These are phyloP conservation scores for Barnettozyma sp. DNA, from an alignment of 805 yeast species.

Conservation along the genomic window DNA sequence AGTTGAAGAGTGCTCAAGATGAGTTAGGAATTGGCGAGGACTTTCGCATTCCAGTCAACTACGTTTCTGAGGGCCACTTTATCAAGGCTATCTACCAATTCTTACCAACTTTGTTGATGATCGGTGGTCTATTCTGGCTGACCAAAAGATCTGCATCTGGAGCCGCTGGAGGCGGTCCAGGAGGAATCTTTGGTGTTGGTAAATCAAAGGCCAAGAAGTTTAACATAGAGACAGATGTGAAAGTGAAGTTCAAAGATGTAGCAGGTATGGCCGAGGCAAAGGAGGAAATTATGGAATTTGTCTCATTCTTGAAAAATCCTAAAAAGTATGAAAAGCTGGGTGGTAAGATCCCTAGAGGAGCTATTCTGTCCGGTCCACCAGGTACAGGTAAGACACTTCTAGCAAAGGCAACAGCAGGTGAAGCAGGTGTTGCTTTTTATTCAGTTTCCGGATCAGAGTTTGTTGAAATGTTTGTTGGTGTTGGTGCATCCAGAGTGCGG, in stretches of 20 bases:
- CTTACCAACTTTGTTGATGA: conserved; percentile 80
- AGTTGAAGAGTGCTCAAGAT: conserved; percentile 68
- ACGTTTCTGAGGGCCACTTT: conserved; percentile 63
- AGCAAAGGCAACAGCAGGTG: conserved; percentile 99
- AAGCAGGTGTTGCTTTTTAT: conserved; percentile 95
- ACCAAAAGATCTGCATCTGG: conserved; percentile 52
- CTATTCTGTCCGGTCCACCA: conserved; percentile 95
- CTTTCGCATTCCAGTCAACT: conserved; percentile 75
- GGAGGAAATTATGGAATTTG: conserved; percentile 97
- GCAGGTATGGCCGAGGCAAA: conserved; percentile 98
- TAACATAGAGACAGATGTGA: conserved; percentile 87
- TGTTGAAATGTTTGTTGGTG: conserved; percentile 98
- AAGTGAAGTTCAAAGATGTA: conserved; percentile 85
- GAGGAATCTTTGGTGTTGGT: conserved; percentile 85
- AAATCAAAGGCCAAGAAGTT: conserved; percentile 86
- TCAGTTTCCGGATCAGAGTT: conserved; percentile 97
- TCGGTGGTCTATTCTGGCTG: conserved; percentile 84
- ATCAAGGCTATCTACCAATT: conserved; percentile 61
- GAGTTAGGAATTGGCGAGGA: conserved; percentile 53
- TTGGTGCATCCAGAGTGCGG: conserved; percentile 96
- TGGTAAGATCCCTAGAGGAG: conserved; percentile 97
- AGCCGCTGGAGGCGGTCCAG: conserved; percentile 45
- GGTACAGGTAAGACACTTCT: conserved; percentile 98
- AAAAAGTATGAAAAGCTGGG: conserved; percentile 86
- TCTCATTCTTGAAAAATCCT: conserved; percentile 85